Evolutionary conservation across 805 yeast genomes (phyloP).

Genomic region (Metschnikowia vanudenii): DNA sequence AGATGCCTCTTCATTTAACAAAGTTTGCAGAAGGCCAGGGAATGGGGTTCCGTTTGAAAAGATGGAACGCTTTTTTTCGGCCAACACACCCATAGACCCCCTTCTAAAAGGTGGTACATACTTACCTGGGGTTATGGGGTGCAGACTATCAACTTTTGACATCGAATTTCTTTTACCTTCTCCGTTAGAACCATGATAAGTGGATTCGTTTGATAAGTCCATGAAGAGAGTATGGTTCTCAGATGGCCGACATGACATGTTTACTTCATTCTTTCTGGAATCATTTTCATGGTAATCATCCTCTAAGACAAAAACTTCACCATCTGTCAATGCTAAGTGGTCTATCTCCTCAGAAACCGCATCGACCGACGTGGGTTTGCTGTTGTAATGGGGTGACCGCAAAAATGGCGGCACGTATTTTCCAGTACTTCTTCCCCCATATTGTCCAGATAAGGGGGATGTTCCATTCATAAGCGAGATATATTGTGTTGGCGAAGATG

Average conservation of each 20-base stretch:
- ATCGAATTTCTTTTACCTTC: constrained; percentile 12
- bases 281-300: constrained; percentile 27
- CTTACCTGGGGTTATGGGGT: constrained; percentile 39
- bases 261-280: not conserved
- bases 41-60: constrained; percentile 11
- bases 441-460: constrained; percentile 2
- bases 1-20: constrained; percentile 14
- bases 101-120: constrained; percentile 74
- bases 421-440: constrained; percentile 19
- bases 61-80: constrained; percentile 17
- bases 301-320: constrained; percentile 44
- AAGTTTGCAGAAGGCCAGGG: constrained; percentile 14
- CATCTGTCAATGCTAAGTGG: constrained; percentile 30
- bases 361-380: constrained; percentile 32
- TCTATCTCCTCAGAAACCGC: constrained; percentile 40
- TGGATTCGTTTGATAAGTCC: not conserved
- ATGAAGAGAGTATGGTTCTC: constrained; percentile 1
- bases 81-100: constrained; percentile 34
- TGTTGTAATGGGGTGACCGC: constrained; percentile 33
- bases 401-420: constrained; percentile 44
- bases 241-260: not conserved
- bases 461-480: not conserved
- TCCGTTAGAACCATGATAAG: constrained; percentile 10
- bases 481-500: constrained; percentile 4
- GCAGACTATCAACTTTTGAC: constrained; percentile 4